Evolutionary conservation across 2,329 filamentous ascomycete species (phyloP).

Genomic region (Eurotiales sp.): DNA sequence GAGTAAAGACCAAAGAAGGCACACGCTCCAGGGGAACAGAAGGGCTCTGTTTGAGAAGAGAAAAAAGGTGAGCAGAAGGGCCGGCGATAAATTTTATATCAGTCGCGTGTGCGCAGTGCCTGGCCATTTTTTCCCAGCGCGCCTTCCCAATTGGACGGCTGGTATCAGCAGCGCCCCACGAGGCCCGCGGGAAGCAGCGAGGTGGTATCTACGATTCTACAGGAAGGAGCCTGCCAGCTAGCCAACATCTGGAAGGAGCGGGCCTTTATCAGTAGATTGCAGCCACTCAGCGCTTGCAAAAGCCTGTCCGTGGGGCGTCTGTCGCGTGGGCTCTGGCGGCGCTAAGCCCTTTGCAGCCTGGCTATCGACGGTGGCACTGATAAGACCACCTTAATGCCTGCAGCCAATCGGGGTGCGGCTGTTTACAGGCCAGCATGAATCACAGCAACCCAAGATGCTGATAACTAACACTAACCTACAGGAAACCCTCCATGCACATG

Average conservation of each 20-base stretch:
- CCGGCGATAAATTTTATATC: not conserved
- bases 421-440: conserved; percentile 2
- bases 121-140: not conserved
- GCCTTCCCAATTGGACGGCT: not conserved
- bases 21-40: too few species aligned
- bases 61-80: not conserved
- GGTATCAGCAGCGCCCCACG: not conserved
- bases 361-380: not conserved
- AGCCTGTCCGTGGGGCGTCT: not conserved
- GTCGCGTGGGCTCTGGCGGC: conserved; percentile 7
- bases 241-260: conserved; percentile 4
- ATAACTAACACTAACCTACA: too few species aligned
- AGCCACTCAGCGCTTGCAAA: not conserved
- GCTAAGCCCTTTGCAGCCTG: not conserved
- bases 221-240: not conserved
- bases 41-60: not conserved
- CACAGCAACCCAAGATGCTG: not conserved
- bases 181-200: not conserved
- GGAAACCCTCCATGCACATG: too few species aligned
- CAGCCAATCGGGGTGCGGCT: not conserved
- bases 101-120: conserved; percentile 7
- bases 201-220: too few species aligned
- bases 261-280: conserved; percentile 1
- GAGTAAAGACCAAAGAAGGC: too few species aligned
- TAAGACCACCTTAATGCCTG: not conserved